These are phyloP conservation scores for Patellaria atrata DNA, from an alignment of 495 filamentous ascomycete species.

Conservation along the genomic window DNA sequence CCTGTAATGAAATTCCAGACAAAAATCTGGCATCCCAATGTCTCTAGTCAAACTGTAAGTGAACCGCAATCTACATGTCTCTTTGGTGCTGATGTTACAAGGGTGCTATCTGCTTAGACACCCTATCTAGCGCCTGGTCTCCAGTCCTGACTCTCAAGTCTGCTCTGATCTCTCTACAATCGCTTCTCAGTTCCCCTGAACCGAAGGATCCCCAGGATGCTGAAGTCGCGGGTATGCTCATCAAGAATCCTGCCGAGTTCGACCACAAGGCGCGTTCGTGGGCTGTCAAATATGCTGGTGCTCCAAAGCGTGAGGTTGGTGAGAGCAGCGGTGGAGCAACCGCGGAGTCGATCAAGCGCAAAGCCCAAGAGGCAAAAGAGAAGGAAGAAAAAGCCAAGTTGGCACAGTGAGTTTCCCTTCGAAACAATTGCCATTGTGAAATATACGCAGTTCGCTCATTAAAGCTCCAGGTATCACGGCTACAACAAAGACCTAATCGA, in stretches of 20 bases:
- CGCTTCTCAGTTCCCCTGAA: constrained; percentile 82
- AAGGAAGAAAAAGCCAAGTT: constrained; percentile 34
- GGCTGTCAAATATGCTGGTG: constrained; percentile 72
- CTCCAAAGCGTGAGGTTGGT: constrained; percentile 41
- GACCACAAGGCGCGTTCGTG: constrained; percentile 76
- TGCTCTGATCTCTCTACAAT: constrained; percentile 81
- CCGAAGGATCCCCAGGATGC: constrained; percentile 96
- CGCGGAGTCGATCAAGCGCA: constrained; percentile 27
- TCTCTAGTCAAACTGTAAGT: constrained; percentile 86
- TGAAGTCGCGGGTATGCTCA: constrained; percentile 85
- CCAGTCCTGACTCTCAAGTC: constrained; percentile 94
- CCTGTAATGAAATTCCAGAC: constrained; percentile 89
- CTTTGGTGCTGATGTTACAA: constrained; percentile 23
- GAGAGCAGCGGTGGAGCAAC: constrained; percentile 37
- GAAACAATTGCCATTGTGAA: too few relatives aligned
- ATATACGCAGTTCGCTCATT: background rate
- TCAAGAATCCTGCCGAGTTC: constrained; percentile 63
- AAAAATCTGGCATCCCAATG: constrained; percentile 95
- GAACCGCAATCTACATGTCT: background rate
- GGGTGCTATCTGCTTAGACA: constrained; percentile 97
- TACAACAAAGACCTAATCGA: constrained; percentile 80
- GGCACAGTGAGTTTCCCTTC: constrained; percentile 20
- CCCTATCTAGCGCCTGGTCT: constrained; percentile 77
- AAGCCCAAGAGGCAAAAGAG: constrained; percentile 33
- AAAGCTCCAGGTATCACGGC: constrained; percentile 55